Conservation (phyloP, 768 basidiomycete species). For the Sporobolomyces pararoseus region DNA sequence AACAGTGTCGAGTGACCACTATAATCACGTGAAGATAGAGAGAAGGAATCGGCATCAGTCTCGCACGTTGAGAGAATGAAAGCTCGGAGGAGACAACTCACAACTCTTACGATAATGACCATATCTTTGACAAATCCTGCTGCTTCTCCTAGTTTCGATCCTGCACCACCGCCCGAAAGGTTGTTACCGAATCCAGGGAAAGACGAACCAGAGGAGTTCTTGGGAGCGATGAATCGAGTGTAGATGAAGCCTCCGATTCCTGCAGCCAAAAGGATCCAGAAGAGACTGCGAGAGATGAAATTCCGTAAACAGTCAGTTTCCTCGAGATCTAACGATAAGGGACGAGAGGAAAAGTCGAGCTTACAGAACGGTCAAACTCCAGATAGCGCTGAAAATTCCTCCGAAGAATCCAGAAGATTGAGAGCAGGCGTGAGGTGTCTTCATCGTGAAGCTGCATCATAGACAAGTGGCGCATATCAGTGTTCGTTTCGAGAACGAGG, state of each 20-base stretch:
- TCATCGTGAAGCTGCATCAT: slow-evolving; percentile 35
- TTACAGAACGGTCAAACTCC: slow-evolving; percentile 19
- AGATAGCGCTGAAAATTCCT: slow-evolving; percentile 24
- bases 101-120: slow-evolving; percentile 26
- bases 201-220: neutral
- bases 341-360: neutral
- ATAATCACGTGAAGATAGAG: neutral
- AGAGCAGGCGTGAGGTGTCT: slow-evolving; percentile 31
- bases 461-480: too few species aligned
- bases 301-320: neutral
- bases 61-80: neutral
- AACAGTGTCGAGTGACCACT: slow-evolving; percentile 28
- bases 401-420: slow-evolving; percentile 23
- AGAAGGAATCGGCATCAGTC: neutral
- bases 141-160: neutral
- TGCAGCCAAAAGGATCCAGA: slow-evolving; percentile 24
- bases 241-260: slow-evolving; percentile 18
- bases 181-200: neutral
- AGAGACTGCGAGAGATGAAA: neutral
- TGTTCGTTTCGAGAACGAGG: too few species aligned
- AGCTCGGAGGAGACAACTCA: neutral
- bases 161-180: slow-evolving; percentile 5
- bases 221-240: slow-evolving; percentile 12
- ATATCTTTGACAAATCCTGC: slow-evolving; percentile 33
- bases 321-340: neutral